Conservation (phyloP, 2,329 filamentous ascomycete genomes). For the Cladosporium sp. region DNA sequence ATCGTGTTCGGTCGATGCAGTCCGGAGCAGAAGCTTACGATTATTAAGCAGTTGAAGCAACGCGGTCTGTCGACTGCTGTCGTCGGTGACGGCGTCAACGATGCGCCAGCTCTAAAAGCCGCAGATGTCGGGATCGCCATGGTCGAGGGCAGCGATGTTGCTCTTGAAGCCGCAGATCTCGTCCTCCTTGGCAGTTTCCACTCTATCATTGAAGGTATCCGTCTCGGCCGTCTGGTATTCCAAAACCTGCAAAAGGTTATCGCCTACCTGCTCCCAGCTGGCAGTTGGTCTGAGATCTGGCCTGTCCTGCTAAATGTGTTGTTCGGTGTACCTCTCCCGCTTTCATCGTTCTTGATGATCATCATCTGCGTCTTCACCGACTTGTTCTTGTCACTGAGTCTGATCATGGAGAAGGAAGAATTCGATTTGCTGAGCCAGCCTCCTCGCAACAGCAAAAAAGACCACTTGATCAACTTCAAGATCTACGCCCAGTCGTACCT, state of each 20-base stretch:
- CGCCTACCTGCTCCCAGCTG: constrained; percentile 51
- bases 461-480: constrained; percentile 55
- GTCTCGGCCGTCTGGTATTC: constrained; percentile 43
- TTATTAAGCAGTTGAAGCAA: constrained; percentile 45
- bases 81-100: constrained; percentile 45
- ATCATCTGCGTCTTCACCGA: constrained; percentile 60
- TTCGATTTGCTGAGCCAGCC: constrained; percentile 54
- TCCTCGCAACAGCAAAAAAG: constrained; percentile 51
- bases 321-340: constrained; percentile 54
- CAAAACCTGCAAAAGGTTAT: constrained; percentile 45
- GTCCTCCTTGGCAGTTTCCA: constrained; percentile 44
- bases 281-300: constrained; percentile 59
- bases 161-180: constrained; percentile 45
- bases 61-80: constrained; percentile 44
- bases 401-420: constrained; percentile 59
- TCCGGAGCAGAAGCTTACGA: constrained; percentile 49
- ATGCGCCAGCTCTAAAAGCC: constrained; percentile 46
- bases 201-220: constrained; percentile 42
- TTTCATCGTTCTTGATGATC: constrained; percentile 59
- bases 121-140: constrained; percentile 50
- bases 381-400: constrained; percentile 51
- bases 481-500: constrained; percentile 56
- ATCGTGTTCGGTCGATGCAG: constrained; percentile 49
- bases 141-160: constrained; percentile 64
- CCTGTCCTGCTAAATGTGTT: constrained; percentile 58